These are phyloP conservation scores for Dothistroma pini DNA, from an alignment of 2,329 filamentous ascomycete genomes.

Conservation along the genomic window DNA sequence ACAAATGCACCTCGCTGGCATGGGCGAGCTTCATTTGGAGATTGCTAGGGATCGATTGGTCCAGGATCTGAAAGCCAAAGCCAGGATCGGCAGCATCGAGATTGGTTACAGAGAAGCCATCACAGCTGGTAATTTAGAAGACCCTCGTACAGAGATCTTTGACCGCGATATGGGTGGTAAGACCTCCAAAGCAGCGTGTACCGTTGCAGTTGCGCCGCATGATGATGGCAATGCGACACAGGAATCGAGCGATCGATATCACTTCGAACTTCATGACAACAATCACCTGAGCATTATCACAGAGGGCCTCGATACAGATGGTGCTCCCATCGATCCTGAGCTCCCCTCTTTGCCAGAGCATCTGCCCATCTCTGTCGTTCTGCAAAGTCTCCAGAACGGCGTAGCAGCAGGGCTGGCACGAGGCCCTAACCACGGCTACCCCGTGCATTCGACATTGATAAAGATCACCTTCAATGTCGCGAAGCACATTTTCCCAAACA, in stretches of 20 bases:
- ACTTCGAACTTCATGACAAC: conserved; percentile 55
- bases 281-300: conserved; percentile 63
- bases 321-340: conserved; percentile 39
- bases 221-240: conserved; percentile 3
- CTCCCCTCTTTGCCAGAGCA: conserved; percentile 53
- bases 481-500: conserved; percentile 63
- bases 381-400: conserved; percentile 67
- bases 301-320: conserved; percentile 45
- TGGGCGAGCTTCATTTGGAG: conserved; percentile 94
- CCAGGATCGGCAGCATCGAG: conserved; percentile 80
- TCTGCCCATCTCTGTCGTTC: conserved; percentile 48
- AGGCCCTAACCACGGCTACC: conserved; percentile 75
- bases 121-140: conserved; percentile 56
- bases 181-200: conserved; percentile 71
- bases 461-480: conserved; percentile 64
- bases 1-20: conserved; percentile 88
- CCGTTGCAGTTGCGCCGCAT: conserved; percentile 55
- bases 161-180: conserved; percentile 80
- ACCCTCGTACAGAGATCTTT: conserved; percentile 61
- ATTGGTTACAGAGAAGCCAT: conserved; percentile 92
- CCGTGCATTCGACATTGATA: conserved; percentile 72
- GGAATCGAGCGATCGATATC: conserved; percentile 31
- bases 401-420: conserved; percentile 78
- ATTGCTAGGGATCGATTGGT: conserved; percentile 85
- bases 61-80: conserved; percentile 84